A percentile compares a stretch with the other conserved stretches of the same genome.
phyloP scores from a whole-genome alignment of 2,329 filamentous ascomycete genomes.

The Penicillium sp. region DNA sequence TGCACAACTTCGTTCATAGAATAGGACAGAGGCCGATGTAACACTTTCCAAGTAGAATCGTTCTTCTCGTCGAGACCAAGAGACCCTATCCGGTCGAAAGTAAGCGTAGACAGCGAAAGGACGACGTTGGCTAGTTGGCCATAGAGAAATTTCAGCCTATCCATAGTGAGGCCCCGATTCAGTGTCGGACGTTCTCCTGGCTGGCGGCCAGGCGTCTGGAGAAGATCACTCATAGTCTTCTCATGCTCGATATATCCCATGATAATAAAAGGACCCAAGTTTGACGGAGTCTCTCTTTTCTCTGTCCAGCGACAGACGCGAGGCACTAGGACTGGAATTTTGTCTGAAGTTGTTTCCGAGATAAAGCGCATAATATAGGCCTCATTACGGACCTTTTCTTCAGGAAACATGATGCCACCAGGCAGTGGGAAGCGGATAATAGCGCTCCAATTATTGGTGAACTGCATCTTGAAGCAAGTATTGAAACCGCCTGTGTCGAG shows the following conservation, averaged over 20 bases:
- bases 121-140: slow-evolving; percentile 3
- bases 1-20: slow-evolving; percentile 42
- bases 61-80: not conserved
- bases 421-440: slow-evolving; percentile 21
- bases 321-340: slow-evolving; percentile 5
- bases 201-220: slow-evolving; percentile 7
- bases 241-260: slow-evolving; percentile 26
- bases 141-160: slow-evolving; percentile 29
- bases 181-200: slow-evolving; percentile 8
- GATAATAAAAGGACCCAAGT: slow-evolving; percentile 33
- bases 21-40: slow-evolving; percentile 1
- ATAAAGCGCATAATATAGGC: slow-evolving; percentile 9
- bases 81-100: slow-evolving; percentile 2
- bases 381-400: slow-evolving; percentile 24
- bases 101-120: slow-evolving; percentile 2
- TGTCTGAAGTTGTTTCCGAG: slow-evolving; percentile 1
- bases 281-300: slow-evolving; percentile 1
- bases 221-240: slow-evolving; percentile 1
- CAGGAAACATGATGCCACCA: slow-evolving; percentile 17
- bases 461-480: slow-evolving; percentile 19
- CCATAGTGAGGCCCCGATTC: slow-evolving; percentile 31
- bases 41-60: slow-evolving; percentile 1
- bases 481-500: slow-evolving; percentile 21
- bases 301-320: not conserved
- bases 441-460: slow-evolving; percentile 7